These are phyloP conservation scores for Cytospora piceae DNA, from an alignment of 2,329 filamentous ascomycete genomes.

Conservation along the genomic window DNA sequence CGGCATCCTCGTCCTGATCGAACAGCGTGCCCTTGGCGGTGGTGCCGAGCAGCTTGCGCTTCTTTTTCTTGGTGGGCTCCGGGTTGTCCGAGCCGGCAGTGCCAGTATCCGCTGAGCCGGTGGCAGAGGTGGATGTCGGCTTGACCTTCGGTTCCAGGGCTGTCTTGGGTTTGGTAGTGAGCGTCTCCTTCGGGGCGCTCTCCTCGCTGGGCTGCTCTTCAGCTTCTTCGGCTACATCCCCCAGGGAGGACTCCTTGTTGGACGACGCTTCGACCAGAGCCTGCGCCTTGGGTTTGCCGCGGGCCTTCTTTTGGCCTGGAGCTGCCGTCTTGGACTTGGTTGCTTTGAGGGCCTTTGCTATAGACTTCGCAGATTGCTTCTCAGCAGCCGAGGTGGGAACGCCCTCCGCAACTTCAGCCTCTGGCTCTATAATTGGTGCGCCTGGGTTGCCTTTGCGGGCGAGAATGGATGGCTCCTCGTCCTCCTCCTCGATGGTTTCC, in stretches of 20 bases:
- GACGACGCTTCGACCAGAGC: conserved; percentile 50
- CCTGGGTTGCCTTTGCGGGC: conserved; percentile 23
- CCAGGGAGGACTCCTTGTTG: conserved; percentile 49
- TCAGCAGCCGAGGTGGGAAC: conserved; percentile 11
- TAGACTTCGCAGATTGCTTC: conserved; percentile 21
- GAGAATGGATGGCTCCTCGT: conserved; percentile 36
- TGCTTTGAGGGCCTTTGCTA: conserved; percentile 29
- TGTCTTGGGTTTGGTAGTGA: conserved; percentile 39
- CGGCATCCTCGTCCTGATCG: conserved; percentile 66
- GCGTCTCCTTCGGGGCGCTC: conserved; percentile 38
- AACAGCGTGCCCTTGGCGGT: conserved; percentile 71
- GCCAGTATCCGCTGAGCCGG: conserved; percentile 14
- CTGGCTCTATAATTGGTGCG: conserved; percentile 27
- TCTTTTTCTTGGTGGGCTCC: conserved; percentile 63
- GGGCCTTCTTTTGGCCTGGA: conserved; percentile 43
- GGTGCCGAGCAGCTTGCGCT: conserved; percentile 70
- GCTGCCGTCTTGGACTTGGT: conserved; percentile 32
- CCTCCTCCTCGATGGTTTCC: conserved; percentile 45
- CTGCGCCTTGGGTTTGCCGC: conserved; percentile 51
- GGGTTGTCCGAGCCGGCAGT: conserved; percentile 32
- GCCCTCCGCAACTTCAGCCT: conserved; percentile 19
- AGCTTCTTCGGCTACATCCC: conserved; percentile 46
- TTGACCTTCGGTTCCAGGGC: conserved; percentile 38
- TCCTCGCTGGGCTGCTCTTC: conserved; percentile 39
- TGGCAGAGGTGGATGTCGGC: conserved; percentile 9